These are phyloP conservation scores for Anisodus tanguticus DNA, from an alignment of 257 asterid genomes.

Conservation along the genomic window DNA sequence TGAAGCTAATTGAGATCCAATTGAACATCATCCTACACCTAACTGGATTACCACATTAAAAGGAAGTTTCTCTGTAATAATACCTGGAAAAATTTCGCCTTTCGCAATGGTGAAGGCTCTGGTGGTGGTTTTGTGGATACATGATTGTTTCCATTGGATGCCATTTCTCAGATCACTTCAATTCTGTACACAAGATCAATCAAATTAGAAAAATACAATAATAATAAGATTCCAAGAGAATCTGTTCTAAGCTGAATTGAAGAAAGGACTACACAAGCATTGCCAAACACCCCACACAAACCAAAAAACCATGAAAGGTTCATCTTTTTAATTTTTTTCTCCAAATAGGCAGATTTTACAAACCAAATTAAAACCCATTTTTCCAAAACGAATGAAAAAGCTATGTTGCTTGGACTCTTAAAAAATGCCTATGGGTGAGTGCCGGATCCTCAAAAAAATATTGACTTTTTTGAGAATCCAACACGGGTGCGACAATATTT, in stretches of 20 bases:
- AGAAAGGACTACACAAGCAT: neutral
- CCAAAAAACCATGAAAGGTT: neutral
- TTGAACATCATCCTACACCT: neutral
- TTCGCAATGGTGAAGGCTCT: slow-evolving; percentile 79
- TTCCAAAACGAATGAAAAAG: neutral
- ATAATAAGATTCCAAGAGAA: slow-evolving; percentile 1
- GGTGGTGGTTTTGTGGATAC: slow-evolving; percentile 62
- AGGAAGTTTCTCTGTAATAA: neutral
- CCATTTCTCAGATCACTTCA: slow-evolving; percentile 44
- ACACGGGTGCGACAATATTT: neutral
- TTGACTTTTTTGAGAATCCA: neutral
- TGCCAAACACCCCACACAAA: neutral
- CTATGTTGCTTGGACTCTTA: too few relatives aligned
- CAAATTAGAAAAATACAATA: neutral
- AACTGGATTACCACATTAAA: neutral
- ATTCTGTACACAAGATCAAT: slow-evolving; percentile 13
- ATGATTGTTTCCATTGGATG: slow-evolving; percentile 48
- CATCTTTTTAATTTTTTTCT: neutral
- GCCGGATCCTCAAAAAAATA: neutral
- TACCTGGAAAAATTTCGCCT: slow-evolving; percentile 75
- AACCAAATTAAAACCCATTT: neutral
- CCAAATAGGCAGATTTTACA: neutral
- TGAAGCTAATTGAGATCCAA: neutral
- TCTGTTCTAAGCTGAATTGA: neutral
- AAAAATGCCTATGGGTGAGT: neutral